phyloP scores from a whole-genome alignment of 225 moss, liverwort and hornwort species.

The Anthoceros angustus region DNA sequence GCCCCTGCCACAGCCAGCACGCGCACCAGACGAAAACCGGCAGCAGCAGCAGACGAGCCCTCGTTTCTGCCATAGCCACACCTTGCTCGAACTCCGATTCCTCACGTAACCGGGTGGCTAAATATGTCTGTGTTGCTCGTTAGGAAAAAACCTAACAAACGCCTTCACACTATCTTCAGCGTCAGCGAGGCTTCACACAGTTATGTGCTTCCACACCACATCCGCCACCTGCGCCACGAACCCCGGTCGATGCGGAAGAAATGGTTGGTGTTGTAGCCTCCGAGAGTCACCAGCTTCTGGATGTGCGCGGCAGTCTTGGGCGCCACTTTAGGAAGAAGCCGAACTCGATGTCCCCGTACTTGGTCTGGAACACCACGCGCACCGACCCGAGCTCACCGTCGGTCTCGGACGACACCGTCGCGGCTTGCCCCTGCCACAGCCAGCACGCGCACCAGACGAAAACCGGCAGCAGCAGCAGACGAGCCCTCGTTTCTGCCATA shows the following conservation, averaged over 20 bases:
- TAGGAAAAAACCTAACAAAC: too few relatives aligned
- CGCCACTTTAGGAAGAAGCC: slow-evolving; percentile 80
- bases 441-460: not conserved
- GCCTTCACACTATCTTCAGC: too few relatives aligned
- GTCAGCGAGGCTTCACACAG: too few relatives aligned
- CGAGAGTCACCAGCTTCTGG: slow-evolving; percentile 67
- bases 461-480: not conserved
- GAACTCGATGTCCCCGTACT: slow-evolving; percentile 89
- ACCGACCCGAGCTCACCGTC: not conserved
- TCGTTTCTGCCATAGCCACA: not conserved
- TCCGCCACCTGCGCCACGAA: slow-evolving; percentile 99
- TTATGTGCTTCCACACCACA: slow-evolving; percentile 62
- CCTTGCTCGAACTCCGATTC: not conserved
- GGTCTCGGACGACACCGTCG: not conserved
- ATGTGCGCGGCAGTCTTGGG: slow-evolving; percentile 87
- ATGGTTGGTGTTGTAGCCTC: slow-evolving; percentile 89
- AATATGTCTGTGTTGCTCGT: too few relatives aligned
- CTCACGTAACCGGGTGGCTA: not conserved
- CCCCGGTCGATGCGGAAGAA: slow-evolving; percentile 95
- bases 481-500: not conserved
- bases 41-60: not conserved
- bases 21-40: not conserved
- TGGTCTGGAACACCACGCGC: slow-evolving; percentile 34
- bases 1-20: not conserved
- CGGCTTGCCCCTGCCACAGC: not conserved